phyloP scores from a whole-genome alignment of 1,284 basidiomycete species.

The Papiliotrema nemorosa region DNA sequence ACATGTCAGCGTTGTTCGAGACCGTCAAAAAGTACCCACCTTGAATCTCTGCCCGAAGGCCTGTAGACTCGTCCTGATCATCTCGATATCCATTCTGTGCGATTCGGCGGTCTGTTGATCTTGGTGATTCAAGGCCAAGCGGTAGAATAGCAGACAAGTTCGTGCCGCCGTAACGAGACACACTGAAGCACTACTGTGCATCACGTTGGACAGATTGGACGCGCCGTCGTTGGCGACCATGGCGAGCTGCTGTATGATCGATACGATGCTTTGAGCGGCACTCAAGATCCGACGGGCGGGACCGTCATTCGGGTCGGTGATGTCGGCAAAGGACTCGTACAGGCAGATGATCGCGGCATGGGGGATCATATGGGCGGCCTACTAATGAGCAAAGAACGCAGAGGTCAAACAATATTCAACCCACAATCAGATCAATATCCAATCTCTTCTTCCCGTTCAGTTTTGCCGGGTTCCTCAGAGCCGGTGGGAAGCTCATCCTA shows the following conservation, averaged over 20 bases:
- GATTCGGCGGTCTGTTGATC: conserved; percentile 28
- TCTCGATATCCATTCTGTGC: conserved; percentile 36
- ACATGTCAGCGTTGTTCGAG: conserved; percentile 36
- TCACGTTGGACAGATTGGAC: conserved; percentile 27
- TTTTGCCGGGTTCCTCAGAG: conserved; percentile 24
- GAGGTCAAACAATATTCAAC: conserved; percentile 4
- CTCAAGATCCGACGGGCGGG: conserved; percentile 33
- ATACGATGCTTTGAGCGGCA: conserved; percentile 37
- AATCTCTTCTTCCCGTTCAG: conserved; percentile 22
- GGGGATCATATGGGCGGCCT: conserved; percentile 41
- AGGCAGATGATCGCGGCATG: conserved; percentile 43
- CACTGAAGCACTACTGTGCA: conserved; percentile 42
- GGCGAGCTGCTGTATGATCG: conserved; percentile 39
- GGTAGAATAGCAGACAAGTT: conserved; percentile 38
- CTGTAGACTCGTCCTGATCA: conserved; percentile 19
- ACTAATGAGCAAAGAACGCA: background rate
- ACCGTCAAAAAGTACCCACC: conserved; percentile 11
- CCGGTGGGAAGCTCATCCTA: conserved; percentile 41
- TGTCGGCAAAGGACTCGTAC: conserved; percentile 46
- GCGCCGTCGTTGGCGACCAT: conserved; percentile 14
- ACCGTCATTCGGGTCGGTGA: conserved; percentile 38
- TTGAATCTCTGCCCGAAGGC: background rate
- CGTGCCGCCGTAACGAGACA: conserved; percentile 40
- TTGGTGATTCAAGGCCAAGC: conserved; percentile 35
- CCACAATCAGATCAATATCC: conserved; percentile 40